These are phyloP conservation scores for Ambrosia hybrid DNA, from an alignment of 140 eudicot genomes.

Conservation along the genomic window DNA sequence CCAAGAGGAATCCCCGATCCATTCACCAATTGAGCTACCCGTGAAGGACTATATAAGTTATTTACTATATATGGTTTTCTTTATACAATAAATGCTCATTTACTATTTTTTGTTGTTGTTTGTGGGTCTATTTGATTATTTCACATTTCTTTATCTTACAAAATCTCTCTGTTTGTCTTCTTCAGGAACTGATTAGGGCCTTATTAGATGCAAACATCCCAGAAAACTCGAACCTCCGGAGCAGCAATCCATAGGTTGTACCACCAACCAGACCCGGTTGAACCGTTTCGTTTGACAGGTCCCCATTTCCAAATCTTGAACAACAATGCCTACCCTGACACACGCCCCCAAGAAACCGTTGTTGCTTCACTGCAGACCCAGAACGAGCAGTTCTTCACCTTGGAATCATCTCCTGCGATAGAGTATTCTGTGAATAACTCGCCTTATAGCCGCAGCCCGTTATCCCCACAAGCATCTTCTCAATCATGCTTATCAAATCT, in stretches of 20 bases:
- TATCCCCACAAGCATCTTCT: slow-evolving; percentile 46
- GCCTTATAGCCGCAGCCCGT: slow-evolving; percentile 37
- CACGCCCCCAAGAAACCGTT: slow-evolving; percentile 22
- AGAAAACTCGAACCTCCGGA: slow-evolving; percentile 33
- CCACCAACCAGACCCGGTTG: slow-evolving; percentile 35
- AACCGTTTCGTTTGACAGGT: slow-evolving; percentile 38
- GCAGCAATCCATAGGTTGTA: slow-evolving; percentile 35
- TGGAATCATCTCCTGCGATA: slow-evolving; percentile 44
- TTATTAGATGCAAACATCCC: slow-evolving; percentile 48
- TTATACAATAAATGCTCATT: not conserved
- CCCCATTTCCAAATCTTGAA: slow-evolving; percentile 36
- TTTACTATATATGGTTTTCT: not conserved
- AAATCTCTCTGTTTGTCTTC: too few relatives aligned
- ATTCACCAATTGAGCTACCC: too few relatives aligned
- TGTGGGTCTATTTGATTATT: slow-evolving; percentile 5
- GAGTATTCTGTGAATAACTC: slow-evolving; percentile 32
- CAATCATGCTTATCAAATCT: slow-evolving; percentile 45
- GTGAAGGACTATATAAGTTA: too few relatives aligned
- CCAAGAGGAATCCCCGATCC: too few relatives aligned
- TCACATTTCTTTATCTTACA: not conserved
- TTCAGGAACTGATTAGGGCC: slow-evolving; percentile 14
- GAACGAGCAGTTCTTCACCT: slow-evolving; percentile 41
- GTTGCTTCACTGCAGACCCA: slow-evolving; percentile 26
- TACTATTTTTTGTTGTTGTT: not conserved
- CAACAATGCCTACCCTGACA: slow-evolving; percentile 27